Conservation (phyloP, 306 rosid species). For the Medicago arabica region DNA sequence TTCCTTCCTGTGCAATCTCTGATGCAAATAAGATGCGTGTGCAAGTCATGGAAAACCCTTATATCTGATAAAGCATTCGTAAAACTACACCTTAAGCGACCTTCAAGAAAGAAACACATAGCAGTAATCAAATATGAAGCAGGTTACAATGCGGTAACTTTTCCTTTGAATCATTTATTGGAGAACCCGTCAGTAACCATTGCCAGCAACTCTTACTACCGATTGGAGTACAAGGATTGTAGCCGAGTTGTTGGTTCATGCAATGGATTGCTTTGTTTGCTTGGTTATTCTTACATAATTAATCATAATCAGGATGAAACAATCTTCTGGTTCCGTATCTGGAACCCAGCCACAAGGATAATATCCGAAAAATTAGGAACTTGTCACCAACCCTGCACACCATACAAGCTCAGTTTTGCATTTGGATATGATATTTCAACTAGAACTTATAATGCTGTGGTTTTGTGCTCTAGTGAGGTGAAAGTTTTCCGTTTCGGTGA, state of each 20-base stretch:
- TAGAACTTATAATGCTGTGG: neutral
- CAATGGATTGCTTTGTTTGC: neutral
- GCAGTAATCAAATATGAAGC: neutral
- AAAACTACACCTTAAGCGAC: neutral
- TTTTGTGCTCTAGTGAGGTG: neutral
- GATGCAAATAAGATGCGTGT: neutral
- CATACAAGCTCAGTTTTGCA: neutral
- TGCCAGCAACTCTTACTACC: neutral
- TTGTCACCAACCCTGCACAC: too few relatives aligned
- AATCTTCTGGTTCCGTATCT: neutral
- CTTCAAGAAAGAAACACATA: neutral
- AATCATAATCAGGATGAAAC: neutral
- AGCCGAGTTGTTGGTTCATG: neutral
- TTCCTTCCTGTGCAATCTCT: neutral
- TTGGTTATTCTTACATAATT: neutral
- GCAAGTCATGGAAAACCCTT: neutral
- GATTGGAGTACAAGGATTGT: neutral
- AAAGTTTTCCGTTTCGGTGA: neutral
- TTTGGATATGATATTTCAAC: neutral
- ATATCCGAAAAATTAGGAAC: neutral
- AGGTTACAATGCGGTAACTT: neutral
- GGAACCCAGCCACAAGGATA: neutral
- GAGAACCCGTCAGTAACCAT: neutral
- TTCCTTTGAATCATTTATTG: neutral
- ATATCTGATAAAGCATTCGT: neutral